Percentiles rank a stretch among this genome's conserved stretches.
Conservation (phyloP, 2,329 filamentous ascomycete genomes). For the Venturia oleaginea region DNA sequence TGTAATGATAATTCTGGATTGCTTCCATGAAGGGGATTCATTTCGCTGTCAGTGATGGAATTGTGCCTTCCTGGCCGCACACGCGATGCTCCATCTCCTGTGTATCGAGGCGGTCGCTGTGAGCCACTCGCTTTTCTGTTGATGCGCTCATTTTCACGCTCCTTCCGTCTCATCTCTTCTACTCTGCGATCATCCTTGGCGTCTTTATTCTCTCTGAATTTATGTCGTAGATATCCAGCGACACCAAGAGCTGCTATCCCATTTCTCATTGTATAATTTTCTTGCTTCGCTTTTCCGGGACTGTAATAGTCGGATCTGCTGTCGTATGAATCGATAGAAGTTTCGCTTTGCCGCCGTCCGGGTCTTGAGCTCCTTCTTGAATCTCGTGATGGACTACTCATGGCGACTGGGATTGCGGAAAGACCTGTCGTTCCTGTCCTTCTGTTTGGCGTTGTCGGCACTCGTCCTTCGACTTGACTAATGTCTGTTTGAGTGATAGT, state of each 20-base stretch:
- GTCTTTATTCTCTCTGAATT: constrained; percentile 43
- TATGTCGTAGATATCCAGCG: constrained; percentile 33
- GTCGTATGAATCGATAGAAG: constrained; percentile 32
- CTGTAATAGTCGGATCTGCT: constrained; percentile 18
- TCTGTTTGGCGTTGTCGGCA: constrained; percentile 35
- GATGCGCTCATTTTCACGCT: constrained; percentile 44
- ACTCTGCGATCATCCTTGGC: constrained; percentile 53
- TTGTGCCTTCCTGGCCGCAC: constrained; percentile 21
- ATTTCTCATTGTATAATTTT: constrained; percentile 31
- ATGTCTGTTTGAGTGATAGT: constrained; percentile 38
- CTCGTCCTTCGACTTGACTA: constrained; percentile 43
- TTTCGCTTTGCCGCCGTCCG: constrained; percentile 25
- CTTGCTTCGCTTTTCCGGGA: constrained; percentile 16
- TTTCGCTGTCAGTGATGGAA: constrained; percentile 34
- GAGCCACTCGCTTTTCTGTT: constrained; percentile 36
- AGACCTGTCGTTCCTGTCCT: constrained; percentile 16
- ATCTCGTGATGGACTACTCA: constrained; percentile 14
- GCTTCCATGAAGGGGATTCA: constrained; percentile 33
- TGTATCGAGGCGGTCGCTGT: constrained; percentile 48
- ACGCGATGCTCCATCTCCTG: constrained; percentile 50
- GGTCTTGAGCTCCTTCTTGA: constrained; percentile 6
- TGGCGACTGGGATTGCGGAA: constrained; percentile 13
- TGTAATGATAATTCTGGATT: constrained; percentile 36
- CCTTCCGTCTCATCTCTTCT: constrained; percentile 41
- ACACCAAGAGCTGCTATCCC: constrained; percentile 37